Evolutionary conservation across 805 yeast genomes (phyloP), one percentile per base, ranked within the genome.

Genomic region (Zygosaccharomyces siamensis): DNA sequence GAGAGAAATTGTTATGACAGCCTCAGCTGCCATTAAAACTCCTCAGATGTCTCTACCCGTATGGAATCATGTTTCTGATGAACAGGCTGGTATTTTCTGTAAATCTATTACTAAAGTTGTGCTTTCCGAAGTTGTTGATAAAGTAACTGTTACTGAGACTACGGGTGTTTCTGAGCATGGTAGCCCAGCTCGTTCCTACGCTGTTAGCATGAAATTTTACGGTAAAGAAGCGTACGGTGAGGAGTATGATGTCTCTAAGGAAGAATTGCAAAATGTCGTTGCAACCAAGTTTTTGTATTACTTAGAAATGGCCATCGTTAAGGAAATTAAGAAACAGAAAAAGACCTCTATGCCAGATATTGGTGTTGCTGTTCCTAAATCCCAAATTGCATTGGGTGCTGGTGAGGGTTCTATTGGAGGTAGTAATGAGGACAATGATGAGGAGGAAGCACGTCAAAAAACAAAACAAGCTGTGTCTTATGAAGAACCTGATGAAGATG

Each of bases 1-100:
- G 88, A 86, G 99, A 81, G 99, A 93, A 79, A 93, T 93, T 70
- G 89, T 93, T 67, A 93, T 93, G 99, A 95, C 99, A 10, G 99
- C 99, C 18, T 88, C 97, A 51, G 82, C 96, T 20, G 72, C 86
- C 42, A 93, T 93, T 64, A 88, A 89, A 74, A 93, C 99, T n/a
- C 99, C 99, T 39, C 98, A 93, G 73, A 93, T 93, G 99, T 81
- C 93, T 3, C 74, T 93, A 59, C 99, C 99, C 24, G 76, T 93
- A 41, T 73, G 80, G 62, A 72, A 76, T 31, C 95, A 86, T 61
- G 93, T 95, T 46, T 75, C 78, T 41, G 96, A 92, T 67, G 86
- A 78, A 23, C 81, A 83, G 66, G 98, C 98, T 2, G 96, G 89
- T 61, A 80, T 88, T 4, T 93, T 95, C 82, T 86, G 96, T 71